phyloP scores from a whole-genome alignment of 73 alveolate species.

The Stentor coeruleus region DNA sequence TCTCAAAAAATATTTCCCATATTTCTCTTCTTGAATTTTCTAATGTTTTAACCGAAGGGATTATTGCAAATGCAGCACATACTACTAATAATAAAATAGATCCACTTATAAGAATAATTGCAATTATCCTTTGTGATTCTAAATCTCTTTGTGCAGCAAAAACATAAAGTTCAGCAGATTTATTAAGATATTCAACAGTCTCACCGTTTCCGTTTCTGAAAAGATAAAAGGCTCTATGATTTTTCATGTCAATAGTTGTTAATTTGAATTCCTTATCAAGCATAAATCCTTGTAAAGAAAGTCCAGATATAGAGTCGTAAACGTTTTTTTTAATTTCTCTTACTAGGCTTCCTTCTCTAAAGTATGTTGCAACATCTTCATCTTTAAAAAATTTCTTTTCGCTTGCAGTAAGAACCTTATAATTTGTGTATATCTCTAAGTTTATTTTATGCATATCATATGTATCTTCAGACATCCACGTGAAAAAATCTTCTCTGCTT shows the following conservation, averaged over 20 bases:
- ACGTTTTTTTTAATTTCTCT: neutral
- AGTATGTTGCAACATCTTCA: neutral
- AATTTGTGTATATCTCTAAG: neutral
- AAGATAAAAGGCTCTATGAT: neutral
- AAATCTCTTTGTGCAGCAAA: neutral
- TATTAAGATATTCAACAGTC: neutral
- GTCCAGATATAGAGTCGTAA: neutral
- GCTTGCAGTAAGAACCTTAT: neutral
- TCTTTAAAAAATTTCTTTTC: neutral
- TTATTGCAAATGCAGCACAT: conserved; percentile 7
- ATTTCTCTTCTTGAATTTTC: neutral
- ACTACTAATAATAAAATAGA: neutral
- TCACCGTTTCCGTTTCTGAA: neutral
- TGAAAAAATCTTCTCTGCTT: neutral
- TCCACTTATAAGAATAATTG: neutral
- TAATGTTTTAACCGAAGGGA: neutral
- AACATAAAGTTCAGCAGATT: neutral
- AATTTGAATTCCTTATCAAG: neutral
- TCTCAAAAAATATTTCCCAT: conserved; percentile 1
- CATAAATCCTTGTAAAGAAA: neutral
- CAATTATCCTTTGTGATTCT: neutral
- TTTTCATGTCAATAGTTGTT: neutral
- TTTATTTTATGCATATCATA: neutral
- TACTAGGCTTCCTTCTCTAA: neutral
- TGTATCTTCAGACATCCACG: neutral